Conservation (phyloP, 306 rosid genomes). For the Comarum palustre region DNA sequence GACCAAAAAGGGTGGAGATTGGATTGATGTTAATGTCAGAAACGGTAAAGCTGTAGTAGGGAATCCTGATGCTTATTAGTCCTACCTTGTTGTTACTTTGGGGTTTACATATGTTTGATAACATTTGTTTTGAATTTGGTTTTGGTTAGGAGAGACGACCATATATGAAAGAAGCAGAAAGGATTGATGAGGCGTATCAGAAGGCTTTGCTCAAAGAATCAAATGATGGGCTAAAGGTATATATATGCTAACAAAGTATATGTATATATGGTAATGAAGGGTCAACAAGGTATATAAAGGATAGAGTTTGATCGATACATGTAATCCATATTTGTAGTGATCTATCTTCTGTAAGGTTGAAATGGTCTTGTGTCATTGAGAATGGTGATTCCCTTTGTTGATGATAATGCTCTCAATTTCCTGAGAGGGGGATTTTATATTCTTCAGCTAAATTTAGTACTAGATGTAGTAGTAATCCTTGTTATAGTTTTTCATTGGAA, state of each 20-base stretch:
- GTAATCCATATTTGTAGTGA: neutral
- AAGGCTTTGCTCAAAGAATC: conserved; percentile 39
- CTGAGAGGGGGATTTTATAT: neutral
- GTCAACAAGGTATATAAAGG: neutral
- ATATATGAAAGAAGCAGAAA: conserved; percentile 33
- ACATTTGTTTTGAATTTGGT: neutral
- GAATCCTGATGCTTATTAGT: neutral
- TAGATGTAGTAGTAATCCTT: neutral
- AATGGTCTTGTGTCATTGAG: neutral
- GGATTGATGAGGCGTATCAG: conserved; percentile 29
- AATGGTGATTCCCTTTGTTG: neutral
- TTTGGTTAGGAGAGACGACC: conserved; percentile 52
- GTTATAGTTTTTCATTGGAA: neutral
- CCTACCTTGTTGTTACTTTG: neutral
- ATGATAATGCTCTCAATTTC: neutral
- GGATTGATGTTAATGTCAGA: conserved; percentile 42
- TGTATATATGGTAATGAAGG: neutral
- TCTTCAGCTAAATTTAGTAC: neutral
- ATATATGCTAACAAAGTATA: neutral
- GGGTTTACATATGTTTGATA: neutral
- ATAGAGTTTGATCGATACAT: neutral
- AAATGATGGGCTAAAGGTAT: conserved; percentile 38
- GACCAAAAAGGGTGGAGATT: conserved; percentile 10
- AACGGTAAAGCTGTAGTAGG: conserved; percentile 29
- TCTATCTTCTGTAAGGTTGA: neutral